Base-by-base conservation (phyloP, 2,329 filamentous ascomycete genomes). In the Arthrinium phaeospermum region DNA sequence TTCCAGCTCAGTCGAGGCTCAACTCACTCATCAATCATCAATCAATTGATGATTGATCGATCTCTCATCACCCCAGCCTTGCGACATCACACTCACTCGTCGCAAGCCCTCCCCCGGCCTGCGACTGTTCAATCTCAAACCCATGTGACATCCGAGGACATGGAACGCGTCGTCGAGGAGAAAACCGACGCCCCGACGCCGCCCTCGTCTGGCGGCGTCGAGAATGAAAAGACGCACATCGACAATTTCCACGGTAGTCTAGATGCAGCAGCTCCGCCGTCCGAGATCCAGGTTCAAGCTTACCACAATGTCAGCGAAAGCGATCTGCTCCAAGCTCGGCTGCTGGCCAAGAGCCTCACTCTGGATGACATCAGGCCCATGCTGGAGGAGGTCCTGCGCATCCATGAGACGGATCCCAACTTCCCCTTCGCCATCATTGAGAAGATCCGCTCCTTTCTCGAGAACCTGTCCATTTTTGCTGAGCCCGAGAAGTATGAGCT, bases 371-470 rank as follows among this genome's bases (percentile, higher is more conserved):
- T 78, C 49, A 74, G 74, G 45, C 72, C 76, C 10, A 77, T 82
- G 75, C 80, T 83, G 80, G 75, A 75, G 30, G 81, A 82, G 27
- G 82, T 86, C 10, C 74, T 86, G 24, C 75, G 80, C 12, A 82
- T 86, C 30, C 83, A 87, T 74, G 80, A 83, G 53, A 79, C 82
- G 41, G 86, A 87, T 70, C 85, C 84, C 46, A 87, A 87, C 78
- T 87, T 87, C 71, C 84, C 85, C 0, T 78, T 80, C 37, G 73
- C 78, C 7, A 79, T 85, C 47, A 78, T 87, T 30, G 76, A 82
- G 14, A 81, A 81, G 22, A 83, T 86, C n/a, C 77, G 81, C 27
- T 75, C 77, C 19, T 86, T 86, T 71, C 77, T 86, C 16, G 75
- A 67, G 44, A 75, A 75, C 67, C 72, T 75, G 27, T 73, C 70